Percentiles rank a stretch among this genome's conserved stretches.
Conservation (phyloP, 2,329 filamentous ascomycete genomes). For the Dactylonectria estremocensis region DNA sequence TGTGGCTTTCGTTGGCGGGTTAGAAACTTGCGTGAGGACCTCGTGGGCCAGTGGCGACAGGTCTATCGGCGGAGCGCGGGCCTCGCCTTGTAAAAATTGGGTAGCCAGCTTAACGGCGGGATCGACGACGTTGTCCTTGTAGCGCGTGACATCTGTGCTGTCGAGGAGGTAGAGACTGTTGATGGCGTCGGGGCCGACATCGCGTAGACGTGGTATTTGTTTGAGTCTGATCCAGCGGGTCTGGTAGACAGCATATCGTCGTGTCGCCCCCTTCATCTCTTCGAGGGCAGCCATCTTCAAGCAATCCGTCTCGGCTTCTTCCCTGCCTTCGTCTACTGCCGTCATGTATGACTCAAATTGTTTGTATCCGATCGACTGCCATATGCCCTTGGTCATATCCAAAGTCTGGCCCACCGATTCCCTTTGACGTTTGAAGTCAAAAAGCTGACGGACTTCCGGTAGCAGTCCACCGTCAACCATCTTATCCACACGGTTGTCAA, state of each 20-base stretch:
- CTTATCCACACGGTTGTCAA: conserved; percentile 84
- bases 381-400: conserved; percentile 88
- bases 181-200: conserved; percentile 65
- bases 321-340: conserved; percentile 55
- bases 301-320: conserved; percentile 62
- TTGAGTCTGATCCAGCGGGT: conserved; percentile 90
- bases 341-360: conserved; percentile 84
- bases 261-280: conserved; percentile 84
- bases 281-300: conserved; percentile 76
- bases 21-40: conserved; percentile 67
- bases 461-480: conserved; percentile 78
- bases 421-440: conserved; percentile 56
- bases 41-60: conserved; percentile 65
- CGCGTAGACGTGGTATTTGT: conserved; percentile 77
- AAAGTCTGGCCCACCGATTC: conserved; percentile 65
- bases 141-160: conserved; percentile 77
- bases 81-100: conserved; percentile 72
- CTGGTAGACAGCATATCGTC: conserved; percentile 90
- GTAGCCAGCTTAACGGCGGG: conserved; percentile 75
- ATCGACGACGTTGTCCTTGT: conserved; percentile 74
- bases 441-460: conserved; percentile 64
- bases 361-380: conserved; percentile 97
- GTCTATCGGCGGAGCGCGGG: conserved; percentile 66
- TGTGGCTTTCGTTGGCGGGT: conserved; percentile 66
- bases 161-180: conserved; percentile 84